Evolutionary conservation across 2,329 filamentous ascomycete genomes (phyloP), one percentile per base, ranked within the genome.

Genomic region (Huntiella decipiens): DNA sequence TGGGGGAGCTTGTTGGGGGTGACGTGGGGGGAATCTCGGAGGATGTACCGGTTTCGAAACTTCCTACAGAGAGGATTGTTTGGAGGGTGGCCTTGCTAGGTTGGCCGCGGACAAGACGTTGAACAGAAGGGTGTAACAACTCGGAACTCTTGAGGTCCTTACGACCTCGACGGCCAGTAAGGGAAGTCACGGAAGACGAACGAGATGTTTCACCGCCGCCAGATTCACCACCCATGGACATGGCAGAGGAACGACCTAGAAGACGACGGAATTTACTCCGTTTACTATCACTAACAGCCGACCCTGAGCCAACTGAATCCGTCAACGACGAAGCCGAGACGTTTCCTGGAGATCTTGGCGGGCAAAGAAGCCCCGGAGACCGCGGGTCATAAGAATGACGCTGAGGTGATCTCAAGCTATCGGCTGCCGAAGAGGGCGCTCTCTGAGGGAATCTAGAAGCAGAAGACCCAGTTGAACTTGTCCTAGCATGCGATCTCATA

Each of bases 61-160:
- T 70, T 4, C 63, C 66, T 6, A 70, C 66, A 49, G 68, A 70
- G 44, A 70, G 53, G 13, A 71, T 69, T 1, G 67, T 70, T 44
- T 65, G 65, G 19, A 70, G 54, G 0, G 65, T 68, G 19, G 69
- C 67, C 51, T 63, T 63, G 53, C 64, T 69, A n/a, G 59, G 53
- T 31, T 65, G 61, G 0, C 58, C 56, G 38, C 59, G 62, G 39
- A 66, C 54, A 8, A 63, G 51, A 36, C 59, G 60, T 51, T 61
- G 40, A 1, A 49, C 44, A 16, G 44, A 46, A 3, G 47, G 60
- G 56, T 11, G 58, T 54, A 42, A 58, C 53, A 0, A 61, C 56
- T 10, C 55, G 52, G 31, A 60, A 62, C 37, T 61, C 58, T 31
- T 58, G 56, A 31, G 63, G 51, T 43, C 59, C 64, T 28, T 56